Base-by-base conservation (phyloP, 2,329 filamentous ascomycete genomes). In the Sporothrix variecibatus region DNA sequence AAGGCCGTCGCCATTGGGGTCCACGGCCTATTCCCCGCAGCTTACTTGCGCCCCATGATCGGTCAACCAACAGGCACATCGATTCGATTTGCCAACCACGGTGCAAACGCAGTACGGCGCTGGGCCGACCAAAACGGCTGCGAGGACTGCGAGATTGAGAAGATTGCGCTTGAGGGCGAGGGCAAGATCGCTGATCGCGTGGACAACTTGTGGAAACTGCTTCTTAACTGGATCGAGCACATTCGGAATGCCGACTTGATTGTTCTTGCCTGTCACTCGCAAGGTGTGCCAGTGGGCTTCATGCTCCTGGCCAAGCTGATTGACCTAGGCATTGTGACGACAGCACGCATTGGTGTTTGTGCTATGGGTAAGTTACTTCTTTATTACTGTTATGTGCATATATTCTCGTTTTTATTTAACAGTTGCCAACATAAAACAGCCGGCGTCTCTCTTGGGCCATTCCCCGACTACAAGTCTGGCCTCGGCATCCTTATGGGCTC, bases 21-120 rank as follows among this genome's bases (percentile, higher is more conserved):
- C 0, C 96, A 99, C 81, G 96, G 96, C 0, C 92, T 97, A 75
- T 98, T 98, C 77, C 96, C 96, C 0, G 94, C 94, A 0, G 90
- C 92, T 0, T 89, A 97, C 58, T 87, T 99, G 49, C 92, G 96
- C n/a, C 93, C 92, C 26, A 93, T 99, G 78, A 91, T 98, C 20
- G 96, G 96, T 0, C 95, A 97, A 78, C 96, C 96, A 0, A 99
- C 95, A 0, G 96, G 96, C 6, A 99, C 96, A 0, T 98, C 95
- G 0, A 90, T 98, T 73, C 92, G 94, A 56, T 99, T 99, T 80
- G 94, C 95, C 11, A 95, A 93, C 76, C 92, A 95, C 79, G 93
- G 93, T 23, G 94, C 94, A 6, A 90, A 93, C 53, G 92, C 94
- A 1, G 95, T 99, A 78, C 89, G 92, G 74, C 88, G 91, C 75